Base-by-base conservation (phyloP, 148 eudicot genomes). In the Drosera capensis region DNA sequence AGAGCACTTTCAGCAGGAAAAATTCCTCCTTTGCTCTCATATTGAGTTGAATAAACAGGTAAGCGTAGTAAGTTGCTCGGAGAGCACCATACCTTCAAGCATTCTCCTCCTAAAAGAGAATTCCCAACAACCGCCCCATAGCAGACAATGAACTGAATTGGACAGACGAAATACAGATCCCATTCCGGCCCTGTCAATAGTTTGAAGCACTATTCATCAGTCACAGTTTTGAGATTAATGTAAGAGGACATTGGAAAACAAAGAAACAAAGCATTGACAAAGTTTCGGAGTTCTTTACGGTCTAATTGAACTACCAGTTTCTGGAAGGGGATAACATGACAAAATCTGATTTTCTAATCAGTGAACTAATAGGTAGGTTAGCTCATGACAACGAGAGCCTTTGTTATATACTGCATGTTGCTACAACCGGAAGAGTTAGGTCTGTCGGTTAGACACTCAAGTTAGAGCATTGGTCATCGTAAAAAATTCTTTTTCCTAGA, bases 71-170 rank as follows among this genome's bases (percentile, higher is more conserved):
- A 20, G 6, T 19, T 5, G n/a, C n/a, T n/a, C 0, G 17, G n/a
- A 11, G 31, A 20, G 43, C 29, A 42, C 14, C 22, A 12, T 9
- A 74, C 93, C 93, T 78, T 78, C 60, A 82, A 66, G 68, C 79
- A 71, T 40, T 82, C 71, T 1, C 96, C 96, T 48, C 94, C 94
- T 14, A 86, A 68, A 46, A 82, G 78, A 28, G 57, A 67, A 17
- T 63, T 57, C 2, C 85, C 96, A 56, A 82, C 67, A 49, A 82
- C 88, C 0, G 78, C 84, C 36, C 82, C 79, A 36, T 79, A 76
- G 31, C 96, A 87, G 16, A 74, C 62, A 3, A 70, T 76, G 58
- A 87, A 48, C 46, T 87, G 96, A 37, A 87, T 71, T 26, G 96
- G 96, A 13, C 84, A 81, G 16, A 87, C 93, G 31, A 71, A 74